Conservation (phyloP, 306 rosid genomes). For the barrel medic (Medicago truncatula) region DNA sequence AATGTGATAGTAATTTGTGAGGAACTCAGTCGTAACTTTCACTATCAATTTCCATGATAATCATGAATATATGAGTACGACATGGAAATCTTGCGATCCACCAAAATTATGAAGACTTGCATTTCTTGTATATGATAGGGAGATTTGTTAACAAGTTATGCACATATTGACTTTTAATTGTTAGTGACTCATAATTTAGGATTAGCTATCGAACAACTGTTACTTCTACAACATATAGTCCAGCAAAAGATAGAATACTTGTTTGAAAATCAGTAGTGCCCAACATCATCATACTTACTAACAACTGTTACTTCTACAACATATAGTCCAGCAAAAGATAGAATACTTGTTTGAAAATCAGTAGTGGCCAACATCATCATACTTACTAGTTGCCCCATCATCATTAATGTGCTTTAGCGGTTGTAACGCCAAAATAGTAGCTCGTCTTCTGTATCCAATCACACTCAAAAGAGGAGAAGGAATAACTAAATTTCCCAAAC, state of each 20-base stretch:
- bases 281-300: slow-evolving; percentile 6
- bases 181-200: slow-evolving; percentile 10
- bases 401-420: slow-evolving; percentile 4
- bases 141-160: background rate
- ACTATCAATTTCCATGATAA: background rate
- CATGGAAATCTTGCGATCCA: slow-evolving; percentile 10
- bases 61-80: slow-evolving; percentile 8
- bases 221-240: slow-evolving; percentile 11
- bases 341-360: slow-evolving; percentile 19
- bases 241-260: slow-evolving; percentile 15
- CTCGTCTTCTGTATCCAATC: slow-evolving; percentile 22
- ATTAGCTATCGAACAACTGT: slow-evolving; percentile 3
- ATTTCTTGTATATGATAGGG: background rate
- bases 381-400: background rate
- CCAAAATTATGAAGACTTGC: slow-evolving; percentile 12
- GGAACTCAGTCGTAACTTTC: slow-evolving; percentile 6
- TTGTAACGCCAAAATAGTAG: slow-evolving; percentile 3
- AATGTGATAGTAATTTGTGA: background rate
- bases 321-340: slow-evolving; percentile 21
- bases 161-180: slow-evolving; percentile 13
- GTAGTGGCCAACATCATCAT: slow-evolving; percentile 21
- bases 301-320: background rate
- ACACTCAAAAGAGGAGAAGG: slow-evolving; percentile 14
- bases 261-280: slow-evolving; percentile 25
- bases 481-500: slow-evolving; percentile 21